Evolutionary conservation across 1,284 basidiomycete species (phyloP), one percentile per base, ranked within the genome.

Genomic region (Ustilago curta): DNA sequence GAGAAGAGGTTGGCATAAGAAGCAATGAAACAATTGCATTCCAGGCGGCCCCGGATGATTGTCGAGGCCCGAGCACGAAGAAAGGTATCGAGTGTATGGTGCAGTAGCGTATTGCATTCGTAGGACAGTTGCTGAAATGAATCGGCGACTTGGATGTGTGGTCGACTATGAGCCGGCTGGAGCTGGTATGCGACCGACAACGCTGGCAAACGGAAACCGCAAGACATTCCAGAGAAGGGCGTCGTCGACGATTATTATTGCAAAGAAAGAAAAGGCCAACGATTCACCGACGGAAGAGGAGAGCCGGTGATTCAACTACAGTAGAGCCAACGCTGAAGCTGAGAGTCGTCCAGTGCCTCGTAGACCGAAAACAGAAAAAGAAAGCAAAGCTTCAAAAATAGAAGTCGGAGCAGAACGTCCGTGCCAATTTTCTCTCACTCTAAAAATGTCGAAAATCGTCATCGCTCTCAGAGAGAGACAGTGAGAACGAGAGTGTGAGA

Each of bases 261-360:
- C n/a, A n/a, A n/a, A n/a, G n/a, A n/a, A n/a, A n/a, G n/a, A n/a
- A n/a, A n/a, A n/a, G n/a, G n/a, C n/a, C 35, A 37, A 37, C 35
- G 35, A 37, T 37, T 37, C 35, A 14, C 35, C 35, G 35, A 37
- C 35, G 35, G 35, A 16, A 16, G 35, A 37, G 35, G 6, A 16
- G 35, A 37, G 35, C 35, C 35, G 35, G 35, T 37, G 35, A 37
- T 37, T n/a, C n/a, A n/a, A n/a, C n/a, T n/a, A n/a, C n/a, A n/a
- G n/a, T n/a, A n/a, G n/a, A n/a, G n/a, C n/a, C n/a, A n/a, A n/a
- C 32, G 32, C 14, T 35, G 32, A 7, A 11, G 32, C 6, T 35
- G 14, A 61, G 55, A 69, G 55, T 59, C 50, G n/a, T 32, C 21
- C 40, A 47, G 18, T 59, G 66, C 56, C 37, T 25, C 16, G 12